phyloP scores from a whole-genome alignment of 306 rosid species.

The Prunus kanzakura region DNA sequence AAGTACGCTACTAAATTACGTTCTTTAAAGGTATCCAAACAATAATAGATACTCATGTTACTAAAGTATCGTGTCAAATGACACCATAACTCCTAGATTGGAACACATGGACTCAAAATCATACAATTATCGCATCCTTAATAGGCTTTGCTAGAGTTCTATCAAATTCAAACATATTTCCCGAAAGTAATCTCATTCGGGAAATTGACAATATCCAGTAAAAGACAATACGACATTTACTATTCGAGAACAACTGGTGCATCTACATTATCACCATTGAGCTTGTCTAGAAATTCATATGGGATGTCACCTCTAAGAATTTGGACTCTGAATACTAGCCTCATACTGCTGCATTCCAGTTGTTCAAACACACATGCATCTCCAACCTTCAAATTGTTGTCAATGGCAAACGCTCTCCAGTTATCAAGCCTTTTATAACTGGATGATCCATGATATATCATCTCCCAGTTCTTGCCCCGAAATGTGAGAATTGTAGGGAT shows the following conservation, averaged over 20 bases:
- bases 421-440: conserved; percentile 15
- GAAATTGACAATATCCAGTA: not conserved
- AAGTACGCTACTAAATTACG: not conserved
- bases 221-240: not conserved
- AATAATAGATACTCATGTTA: not conserved
- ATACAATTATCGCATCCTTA: not conserved
- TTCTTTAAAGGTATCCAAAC: not conserved
- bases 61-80: not conserved
- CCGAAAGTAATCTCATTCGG: not conserved
- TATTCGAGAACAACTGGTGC: conserved; percentile 37
- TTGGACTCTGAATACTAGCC: conserved; percentile 46
- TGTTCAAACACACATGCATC: conserved; percentile 68
- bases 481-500: conserved; percentile 30
- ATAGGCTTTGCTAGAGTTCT: not conserved
- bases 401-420: conserved; percentile 46
- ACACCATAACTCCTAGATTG: not conserved
- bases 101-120: not conserved
- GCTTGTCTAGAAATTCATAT: conserved; percentile 14
- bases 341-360: conserved; percentile 16
- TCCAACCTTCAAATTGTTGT: conserved; percentile 48
- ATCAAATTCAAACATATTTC: not conserved
- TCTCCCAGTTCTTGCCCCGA: conserved; percentile 41
- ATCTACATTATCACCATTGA: conserved; percentile 22
- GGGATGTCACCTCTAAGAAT: conserved; percentile 75
- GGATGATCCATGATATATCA: conserved; percentile 27